Percentiles rank a stretch among this genome's conserved stretches.
Conservation (phyloP, 148 eudicot genomes). For the Chenopodium quinoa region DNA sequence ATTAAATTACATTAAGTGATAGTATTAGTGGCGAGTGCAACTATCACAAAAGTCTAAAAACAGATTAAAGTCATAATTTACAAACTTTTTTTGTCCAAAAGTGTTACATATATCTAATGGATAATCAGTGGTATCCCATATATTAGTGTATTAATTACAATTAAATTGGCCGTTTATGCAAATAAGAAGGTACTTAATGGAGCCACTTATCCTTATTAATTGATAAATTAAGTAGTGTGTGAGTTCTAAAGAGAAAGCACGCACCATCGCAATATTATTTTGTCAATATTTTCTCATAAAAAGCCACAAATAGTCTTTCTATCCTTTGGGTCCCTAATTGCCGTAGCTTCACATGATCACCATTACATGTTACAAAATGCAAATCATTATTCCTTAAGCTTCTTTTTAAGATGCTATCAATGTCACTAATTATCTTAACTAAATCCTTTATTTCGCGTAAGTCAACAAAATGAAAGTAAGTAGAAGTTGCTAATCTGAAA, state of each 20-base stretch:
- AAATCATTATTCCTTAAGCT: slow-evolving; percentile 4
- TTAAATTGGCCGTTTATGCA: background rate
- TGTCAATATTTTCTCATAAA: slow-evolving; percentile 13
- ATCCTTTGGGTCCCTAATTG: slow-evolving; percentile 21
- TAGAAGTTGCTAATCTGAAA: too few relatives aligned
- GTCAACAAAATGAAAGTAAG: too few relatives aligned
- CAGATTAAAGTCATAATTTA: slow-evolving; percentile 10
- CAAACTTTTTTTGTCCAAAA: slow-evolving; percentile 11
- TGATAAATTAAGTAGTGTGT: background rate
- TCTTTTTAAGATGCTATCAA: slow-evolving; percentile 7
- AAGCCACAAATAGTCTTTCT: slow-evolving; percentile 24
- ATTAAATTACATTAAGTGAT: slow-evolving; percentile 9
- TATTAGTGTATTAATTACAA: slow-evolving; percentile 10
- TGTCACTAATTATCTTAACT: slow-evolving; percentile 1
- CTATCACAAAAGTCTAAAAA: background rate
- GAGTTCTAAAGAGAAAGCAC: background rate
- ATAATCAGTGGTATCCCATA: slow-evolving; percentile 24
- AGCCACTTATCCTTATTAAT: slow-evolving; percentile 5
- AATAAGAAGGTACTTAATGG: slow-evolving; percentile 5
- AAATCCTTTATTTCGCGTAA: too few relatives aligned
- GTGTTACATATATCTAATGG: slow-evolving; percentile 10
- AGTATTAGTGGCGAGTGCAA: slow-evolving; percentile 18
- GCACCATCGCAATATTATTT: slow-evolving; percentile 12
- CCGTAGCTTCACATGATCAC: slow-evolving; percentile 30
- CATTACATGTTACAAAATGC: slow-evolving; percentile 9